phyloP scores from a whole-genome alignment of 148 eudicot genomes.

The Selenicereus undatus region DNA sequence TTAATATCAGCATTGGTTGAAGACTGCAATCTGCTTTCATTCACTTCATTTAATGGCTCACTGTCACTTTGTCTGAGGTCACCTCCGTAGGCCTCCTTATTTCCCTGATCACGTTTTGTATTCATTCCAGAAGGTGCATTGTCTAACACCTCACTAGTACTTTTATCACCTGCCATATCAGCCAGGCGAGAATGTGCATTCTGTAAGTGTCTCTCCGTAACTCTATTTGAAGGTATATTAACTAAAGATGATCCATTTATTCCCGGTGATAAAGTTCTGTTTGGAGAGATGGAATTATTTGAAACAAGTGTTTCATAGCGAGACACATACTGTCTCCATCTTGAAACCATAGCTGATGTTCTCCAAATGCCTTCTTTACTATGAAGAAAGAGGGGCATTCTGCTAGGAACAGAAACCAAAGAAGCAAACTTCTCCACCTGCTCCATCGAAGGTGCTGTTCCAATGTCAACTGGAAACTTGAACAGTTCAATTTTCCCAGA shows the following conservation, averaged over 20 bases:
- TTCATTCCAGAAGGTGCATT: constrained; percentile 19
- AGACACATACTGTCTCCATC: constrained; percentile 75
- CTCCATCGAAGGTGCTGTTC: constrained; percentile 76
- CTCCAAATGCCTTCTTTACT: constrained; percentile 93
- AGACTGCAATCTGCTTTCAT: constrained; percentile 8
- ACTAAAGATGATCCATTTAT: constrained; percentile 17
- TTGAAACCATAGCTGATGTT: constrained; percentile 82
- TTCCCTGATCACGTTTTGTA: constrained; percentile 27
- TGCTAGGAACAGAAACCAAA: constrained; percentile 57
- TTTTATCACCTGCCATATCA: constrained; percentile 7
- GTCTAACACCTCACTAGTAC: constrained; percentile 10
- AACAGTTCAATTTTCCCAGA: constrained; percentile 66
- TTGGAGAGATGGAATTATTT: constrained; percentile 21
- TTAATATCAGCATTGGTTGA: constrained; percentile 29
- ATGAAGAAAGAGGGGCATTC: constrained; percentile 73
- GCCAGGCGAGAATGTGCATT: constrained; percentile 27
- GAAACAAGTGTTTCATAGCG: constrained; percentile 36
- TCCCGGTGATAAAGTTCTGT: constrained; percentile 21
- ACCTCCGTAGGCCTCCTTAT: constrained; percentile 28
- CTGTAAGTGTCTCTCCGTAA: constrained; percentile 21
- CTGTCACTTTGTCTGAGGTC: constrained; percentile 10
- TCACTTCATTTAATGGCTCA: constrained; percentile 16
- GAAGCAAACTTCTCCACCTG: constrained; percentile 84
- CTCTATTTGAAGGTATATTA: constrained; percentile 19
- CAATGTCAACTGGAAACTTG: constrained; percentile 79